phyloP scores from a whole-genome alignment of 1,284 basidiomycete genomes.

The Austroboletus niveus region DNA sequence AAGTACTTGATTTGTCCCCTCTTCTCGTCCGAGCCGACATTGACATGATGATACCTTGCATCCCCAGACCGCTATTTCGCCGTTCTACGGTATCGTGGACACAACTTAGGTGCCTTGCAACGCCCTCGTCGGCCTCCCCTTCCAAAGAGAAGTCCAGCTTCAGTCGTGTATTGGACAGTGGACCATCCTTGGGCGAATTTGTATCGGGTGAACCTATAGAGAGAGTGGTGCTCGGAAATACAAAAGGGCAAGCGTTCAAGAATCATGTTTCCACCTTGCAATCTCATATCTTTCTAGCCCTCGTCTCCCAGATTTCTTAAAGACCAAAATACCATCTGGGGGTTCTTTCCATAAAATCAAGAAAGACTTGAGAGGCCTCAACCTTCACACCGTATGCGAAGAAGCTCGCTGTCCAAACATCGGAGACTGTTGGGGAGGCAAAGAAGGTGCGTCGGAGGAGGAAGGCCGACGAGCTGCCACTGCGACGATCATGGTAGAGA shows the following conservation, averaged over 20 bases:
- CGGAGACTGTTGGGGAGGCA: conserved; percentile 98
- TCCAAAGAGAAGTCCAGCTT: conserved; percentile 47
- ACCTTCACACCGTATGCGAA: conserved; percentile 96
- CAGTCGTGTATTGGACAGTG: conserved; percentile 60
- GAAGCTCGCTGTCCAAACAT: conserved; percentile 99
- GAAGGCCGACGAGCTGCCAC: conserved; percentile 86
- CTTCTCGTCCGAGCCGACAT: background rate
- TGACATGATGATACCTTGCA: conserved; percentile 14
- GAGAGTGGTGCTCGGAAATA: conserved; percentile 77
- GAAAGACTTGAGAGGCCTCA: conserved; percentile 89
- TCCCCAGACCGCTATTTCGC: conserved; percentile 15
- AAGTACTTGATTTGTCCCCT: background rate
- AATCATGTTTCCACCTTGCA: background rate
- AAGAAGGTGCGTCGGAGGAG: conserved; percentile 66
- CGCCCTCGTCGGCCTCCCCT: conserved; percentile 38
- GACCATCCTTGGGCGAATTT: conserved; percentile 86
- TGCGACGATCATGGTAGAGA: conserved; percentile 95
- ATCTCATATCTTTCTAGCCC: conserved; percentile 49
- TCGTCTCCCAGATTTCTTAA: conserved; percentile 88
- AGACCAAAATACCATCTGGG: conserved; percentile 92
- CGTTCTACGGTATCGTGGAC: conserved; percentile 5
- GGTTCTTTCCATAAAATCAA: conserved; percentile 91
- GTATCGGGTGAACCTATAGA: conserved; percentile 62
- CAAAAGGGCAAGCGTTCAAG: conserved; percentile 52
- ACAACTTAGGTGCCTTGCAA: conserved; percentile 52